phyloP scores from a whole-genome alignment of 164 flowering plant species.

The Akebia trifoliata region DNA sequence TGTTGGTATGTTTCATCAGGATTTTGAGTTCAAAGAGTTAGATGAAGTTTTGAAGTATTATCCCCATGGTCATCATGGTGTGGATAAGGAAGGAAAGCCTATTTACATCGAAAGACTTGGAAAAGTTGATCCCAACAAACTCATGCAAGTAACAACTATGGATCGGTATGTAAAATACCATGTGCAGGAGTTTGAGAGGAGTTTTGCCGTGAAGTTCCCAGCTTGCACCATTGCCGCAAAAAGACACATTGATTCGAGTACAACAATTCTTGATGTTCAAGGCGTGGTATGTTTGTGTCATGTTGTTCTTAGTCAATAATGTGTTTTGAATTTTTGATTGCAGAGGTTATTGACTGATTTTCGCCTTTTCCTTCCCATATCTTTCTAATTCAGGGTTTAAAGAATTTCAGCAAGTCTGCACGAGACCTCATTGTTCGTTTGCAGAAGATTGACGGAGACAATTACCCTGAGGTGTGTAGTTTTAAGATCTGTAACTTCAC shows the following conservation, averaged over 20 bases:
- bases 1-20: conserved; percentile 33
- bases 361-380: not conserved
- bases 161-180: conserved; percentile 78
- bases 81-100: conserved; percentile 79
- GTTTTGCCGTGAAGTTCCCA: conserved; percentile 58
- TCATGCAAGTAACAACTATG: conserved; percentile 69
- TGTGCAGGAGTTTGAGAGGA: conserved; percentile 73
- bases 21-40: conserved; percentile 63
- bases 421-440: conserved; percentile 68
- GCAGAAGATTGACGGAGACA: conserved; percentile 85
- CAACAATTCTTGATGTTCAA: conserved; percentile 77
- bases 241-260: conserved; percentile 62
- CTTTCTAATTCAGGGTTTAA: conserved; percentile 32
- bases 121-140: conserved; percentile 54
- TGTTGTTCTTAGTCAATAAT: not conserved
- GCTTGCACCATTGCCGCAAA: conserved; percentile 84
- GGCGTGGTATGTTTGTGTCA: conserved; percentile 53
- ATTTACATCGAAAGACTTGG: conserved; percentile 72
- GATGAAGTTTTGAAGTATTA: conserved; percentile 63
- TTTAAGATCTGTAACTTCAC: not conserved
- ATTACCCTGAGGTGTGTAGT: conserved; percentile 72
- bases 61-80: conserved; percentile 85
- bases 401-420: conserved; percentile 70
- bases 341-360: not conserved
- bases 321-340: not conserved